Evolutionary conservation across 23 red algal genomes (phyloP), one percentile per base, ranked within the genome.

Genomic region (Chondrus crispus): DNA sequence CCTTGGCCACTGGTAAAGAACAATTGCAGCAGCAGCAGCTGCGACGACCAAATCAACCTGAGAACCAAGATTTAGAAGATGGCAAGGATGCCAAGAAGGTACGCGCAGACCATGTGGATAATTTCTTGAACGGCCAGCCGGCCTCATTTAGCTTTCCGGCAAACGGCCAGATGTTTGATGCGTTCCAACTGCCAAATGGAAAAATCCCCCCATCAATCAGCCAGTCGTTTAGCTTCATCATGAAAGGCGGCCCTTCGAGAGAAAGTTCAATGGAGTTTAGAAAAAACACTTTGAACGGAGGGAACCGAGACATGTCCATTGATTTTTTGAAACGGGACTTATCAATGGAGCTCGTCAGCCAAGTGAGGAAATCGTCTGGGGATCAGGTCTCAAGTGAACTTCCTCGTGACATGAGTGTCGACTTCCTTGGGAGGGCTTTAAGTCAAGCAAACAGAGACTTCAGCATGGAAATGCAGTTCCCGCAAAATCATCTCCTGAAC

Each of bases 391-490:
- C 26, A 32, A 32, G 26, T 32, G 87, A 90, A 14, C 74, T 90
- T 68, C 64, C 72, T 32, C 69, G 87, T 35, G 87, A 90, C 39
- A 90, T 90, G 87, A 90, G 87, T 46, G 48, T 90, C 24, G 87
- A 90, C 72, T 90, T 62, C 68, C 80, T 90, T 90, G 87, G 87
- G 80, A 80, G 44, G 35, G 69, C 87, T 12, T 69, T 90, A 42
- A 69, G 87, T 12, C 78, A 79, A 2, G 72, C 72, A 19, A 68
- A 68, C 12, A 69, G 73, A 44, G 87, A 90, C 45, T 80, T 90
- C 39, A 90, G 87, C 29, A 90, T 90, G 71, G 87, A 90, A 37
- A 90, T 90, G 87, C 87, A 90, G 87, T 81, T 90, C 36, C 84
- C 84, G 1, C 45, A 43, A 2, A 73, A n/a, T n/a, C n/a, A n/a